Evolutionary conservation across 2,329 filamentous ascomycete genomes (phyloP).

Genomic region (Alternaria sp.): DNA sequence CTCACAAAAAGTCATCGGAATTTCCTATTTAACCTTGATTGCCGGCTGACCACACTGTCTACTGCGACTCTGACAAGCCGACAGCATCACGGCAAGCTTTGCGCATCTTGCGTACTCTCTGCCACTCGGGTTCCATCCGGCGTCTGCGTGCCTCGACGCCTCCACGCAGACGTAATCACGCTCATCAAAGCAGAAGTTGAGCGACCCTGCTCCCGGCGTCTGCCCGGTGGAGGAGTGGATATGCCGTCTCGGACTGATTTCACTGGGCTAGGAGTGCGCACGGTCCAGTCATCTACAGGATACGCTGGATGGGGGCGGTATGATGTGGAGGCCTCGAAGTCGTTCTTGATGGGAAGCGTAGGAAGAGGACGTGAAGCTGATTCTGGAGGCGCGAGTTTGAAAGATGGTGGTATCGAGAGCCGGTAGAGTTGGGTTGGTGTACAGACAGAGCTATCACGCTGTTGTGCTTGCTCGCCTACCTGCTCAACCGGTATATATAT

Average conservation of each 20-base stretch:
- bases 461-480: constrained; percentile 7
- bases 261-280: constrained; percentile 42
- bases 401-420: constrained; percentile 39
- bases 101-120: constrained; percentile 5
- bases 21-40: background rate
- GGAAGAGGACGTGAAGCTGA: constrained; percentile 21
- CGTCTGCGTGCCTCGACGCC: constrained; percentile 26
- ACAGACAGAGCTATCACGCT: constrained; percentile 13
- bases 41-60: background rate
- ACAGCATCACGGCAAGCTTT: constrained; percentile 19
- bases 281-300: constrained; percentile 37
- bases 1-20: background rate
- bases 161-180: constrained; percentile 37
- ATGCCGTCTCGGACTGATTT: constrained; percentile 33
- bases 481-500: constrained; percentile 1
- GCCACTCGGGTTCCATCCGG: background rate
- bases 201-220: constrained; percentile 21
- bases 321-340: constrained; percentile 22
- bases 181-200: constrained; percentile 32
- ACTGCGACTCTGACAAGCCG: background rate
- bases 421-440: constrained; percentile 25
- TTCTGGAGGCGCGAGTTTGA: constrained; percentile 29
- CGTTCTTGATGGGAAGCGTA: constrained; percentile 30
- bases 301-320: constrained; percentile 40
- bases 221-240: constrained; percentile 31